A percentile compares a stretch with the other conserved stretches of the same genome.
phyloP scores from a whole-genome alignment of 2,329 filamentous ascomycete genomes.

The Xylaria sp. region DNA sequence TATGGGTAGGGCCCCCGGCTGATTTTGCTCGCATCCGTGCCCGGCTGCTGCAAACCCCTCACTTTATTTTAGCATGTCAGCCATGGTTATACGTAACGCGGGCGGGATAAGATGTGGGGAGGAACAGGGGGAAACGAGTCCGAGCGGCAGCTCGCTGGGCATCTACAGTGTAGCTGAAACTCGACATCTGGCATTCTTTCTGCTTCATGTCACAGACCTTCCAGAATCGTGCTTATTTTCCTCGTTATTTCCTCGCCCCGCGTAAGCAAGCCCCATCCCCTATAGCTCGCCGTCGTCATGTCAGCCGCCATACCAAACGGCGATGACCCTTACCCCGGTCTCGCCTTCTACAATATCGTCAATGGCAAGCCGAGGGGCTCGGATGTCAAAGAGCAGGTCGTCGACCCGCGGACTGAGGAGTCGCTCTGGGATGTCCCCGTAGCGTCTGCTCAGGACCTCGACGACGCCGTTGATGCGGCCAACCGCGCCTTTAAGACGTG shows the following conservation, averaged over 20 bases:
- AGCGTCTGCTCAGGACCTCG: slow-evolving; percentile 55
- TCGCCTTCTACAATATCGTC: slow-evolving; percentile 58
- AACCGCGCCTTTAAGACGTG: slow-evolving; percentile 59
- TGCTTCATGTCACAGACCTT: slow-evolving; percentile 1
- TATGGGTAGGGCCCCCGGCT: slow-evolving; percentile 14
- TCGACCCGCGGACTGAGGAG: slow-evolving; percentile 59
- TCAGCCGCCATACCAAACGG: slow-evolving; percentile 36
- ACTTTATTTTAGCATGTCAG: slow-evolving; percentile 11
- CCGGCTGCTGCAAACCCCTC: slow-evolving; percentile 25
- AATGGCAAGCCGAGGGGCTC: slow-evolving; percentile 54
- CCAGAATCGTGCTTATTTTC: slow-evolving; percentile 12
- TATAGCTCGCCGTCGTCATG: slow-evolving; percentile 23
- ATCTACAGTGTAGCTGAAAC: neutral
- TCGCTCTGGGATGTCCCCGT: slow-evolving; percentile 59
- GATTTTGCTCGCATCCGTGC: neutral
- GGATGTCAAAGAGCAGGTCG: slow-evolving; percentile 51
- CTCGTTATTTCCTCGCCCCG: slow-evolving; percentile 16
- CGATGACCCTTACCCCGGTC: slow-evolving; percentile 24
- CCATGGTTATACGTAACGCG: slow-evolving; percentile 7
- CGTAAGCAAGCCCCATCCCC: slow-evolving; percentile 7
- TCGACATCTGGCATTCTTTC: neutral
- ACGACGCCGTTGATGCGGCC: slow-evolving; percentile 58
- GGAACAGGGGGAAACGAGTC: slow-evolving; percentile 9
- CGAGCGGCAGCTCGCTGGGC: neutral
- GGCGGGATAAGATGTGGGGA: slow-evolving; percentile 19